Evolutionary conservation across 2,329 filamentous ascomycete species (phyloP).

Genomic region (Cladosporium sp.): DNA sequence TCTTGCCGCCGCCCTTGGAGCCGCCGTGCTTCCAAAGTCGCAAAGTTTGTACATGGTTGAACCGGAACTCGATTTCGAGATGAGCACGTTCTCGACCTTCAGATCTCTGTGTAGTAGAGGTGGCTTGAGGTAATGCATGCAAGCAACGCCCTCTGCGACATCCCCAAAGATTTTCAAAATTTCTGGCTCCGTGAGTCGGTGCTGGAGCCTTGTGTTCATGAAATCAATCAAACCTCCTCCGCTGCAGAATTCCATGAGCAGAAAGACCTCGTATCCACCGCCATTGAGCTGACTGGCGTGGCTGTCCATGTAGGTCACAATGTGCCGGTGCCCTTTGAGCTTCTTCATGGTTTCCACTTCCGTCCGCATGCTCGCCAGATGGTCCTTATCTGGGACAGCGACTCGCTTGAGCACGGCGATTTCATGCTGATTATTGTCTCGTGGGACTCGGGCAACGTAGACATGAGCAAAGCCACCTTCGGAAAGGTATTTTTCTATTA

Average conservation of each 20-base stretch:
- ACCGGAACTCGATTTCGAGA: slow-evolving; percentile 61
- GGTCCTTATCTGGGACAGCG: slow-evolving; percentile 92
- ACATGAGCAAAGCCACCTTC: slow-evolving; percentile 98
- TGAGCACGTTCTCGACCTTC: slow-evolving; percentile 97
- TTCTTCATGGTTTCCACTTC: slow-evolving; percentile 99
- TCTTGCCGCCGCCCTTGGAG: slow-evolving; percentile 78
- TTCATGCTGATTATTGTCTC: slow-evolving; percentile 74
- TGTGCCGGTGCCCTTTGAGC: slow-evolving; percentile 91
- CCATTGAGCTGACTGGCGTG: slow-evolving; percentile 92
- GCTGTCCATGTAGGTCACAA: slow-evolving; percentile 97
- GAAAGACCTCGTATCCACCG: slow-evolving; percentile 94
- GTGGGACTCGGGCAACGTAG: slow-evolving; percentile 86
- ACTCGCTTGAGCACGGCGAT: slow-evolving; percentile 89
- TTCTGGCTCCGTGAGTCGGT: slow-evolving; percentile 94
- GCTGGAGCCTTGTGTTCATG: slow-evolving; percentile 97
- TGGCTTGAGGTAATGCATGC: slow-evolving; percentile 98
- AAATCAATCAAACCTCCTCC: slow-evolving; percentile 97
- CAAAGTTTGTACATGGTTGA: slow-evolving; percentile 87
- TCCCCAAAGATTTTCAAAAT: slow-evolving; percentile 96
- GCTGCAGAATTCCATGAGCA: slow-evolving; percentile 97
- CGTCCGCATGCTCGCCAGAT: slow-evolving; percentile 91
- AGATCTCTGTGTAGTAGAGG: slow-evolving; percentile 89
- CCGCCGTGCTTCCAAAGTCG: slow-evolving; percentile 91
- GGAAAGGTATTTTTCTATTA: slow-evolving; percentile 95
- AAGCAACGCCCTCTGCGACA: slow-evolving; percentile 92